phyloP scores from a whole-genome alignment of 2,329 filamentous ascomycete genomes.

The Mycosphaerella arachidis region DNA sequence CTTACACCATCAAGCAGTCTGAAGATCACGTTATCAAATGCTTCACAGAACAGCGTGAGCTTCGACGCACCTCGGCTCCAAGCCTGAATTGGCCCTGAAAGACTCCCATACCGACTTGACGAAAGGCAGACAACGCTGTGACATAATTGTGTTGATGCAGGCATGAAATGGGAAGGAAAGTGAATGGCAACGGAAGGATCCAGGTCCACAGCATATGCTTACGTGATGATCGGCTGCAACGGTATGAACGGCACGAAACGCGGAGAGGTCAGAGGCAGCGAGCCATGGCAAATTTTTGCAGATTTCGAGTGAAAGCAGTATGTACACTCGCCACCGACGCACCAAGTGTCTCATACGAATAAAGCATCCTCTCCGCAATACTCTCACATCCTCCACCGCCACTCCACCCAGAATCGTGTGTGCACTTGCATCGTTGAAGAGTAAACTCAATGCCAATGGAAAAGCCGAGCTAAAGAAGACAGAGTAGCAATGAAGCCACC shows the following conservation, averaged over 20 bases:
- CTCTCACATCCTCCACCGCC: slow-evolving; percentile 4
- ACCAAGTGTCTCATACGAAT: slow-evolving; percentile 10
- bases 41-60: background rate
- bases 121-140: slow-evolving; percentile 26
- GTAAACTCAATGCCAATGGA: slow-evolving; percentile 6
- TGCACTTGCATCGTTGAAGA: slow-evolving; percentile 6
- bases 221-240: slow-evolving; percentile 2
- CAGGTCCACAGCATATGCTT: background rate
- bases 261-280: background rate
- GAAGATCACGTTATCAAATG: background rate
- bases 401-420: background rate
- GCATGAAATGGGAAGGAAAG: background rate
- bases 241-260: background rate
- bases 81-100: slow-evolving; percentile 77
- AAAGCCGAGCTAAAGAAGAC: slow-evolving; percentile 6
- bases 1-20: slow-evolving; percentile 39
- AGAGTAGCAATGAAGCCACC: slow-evolving; percentile 10
- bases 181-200: background rate
- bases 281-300: background rate
- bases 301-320: slow-evolving; percentile 10
- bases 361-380: background rate
- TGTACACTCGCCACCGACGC: slow-evolving; percentile 9
- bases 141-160: slow-evolving; percentile 14
- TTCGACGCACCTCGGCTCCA: slow-evolving; percentile 71
- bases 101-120: slow-evolving; percentile 45